Base-by-base conservation (phyloP, 2,329 filamentous ascomycete genomes). In the Aspergillus thermomutatus region DNA sequence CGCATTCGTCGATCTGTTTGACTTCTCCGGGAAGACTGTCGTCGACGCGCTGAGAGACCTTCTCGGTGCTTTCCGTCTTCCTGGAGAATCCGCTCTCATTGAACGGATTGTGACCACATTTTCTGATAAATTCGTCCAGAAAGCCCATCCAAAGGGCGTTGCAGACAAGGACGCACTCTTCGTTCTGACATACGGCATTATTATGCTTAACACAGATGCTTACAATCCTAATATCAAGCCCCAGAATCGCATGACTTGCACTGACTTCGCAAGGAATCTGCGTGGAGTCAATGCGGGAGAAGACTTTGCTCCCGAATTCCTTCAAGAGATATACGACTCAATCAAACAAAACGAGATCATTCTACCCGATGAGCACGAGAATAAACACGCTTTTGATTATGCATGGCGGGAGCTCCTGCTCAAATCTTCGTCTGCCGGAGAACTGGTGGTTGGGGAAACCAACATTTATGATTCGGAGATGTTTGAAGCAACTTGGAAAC, bases 381-480 rank as follows among this genome's bases (percentile, higher is more conserved):
- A 96, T 72, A 90, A 93, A 71, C 89, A 96, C 76, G 92, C 92
- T 1, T 97, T 97, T 69, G 93, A 97, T 72, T 94, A 96, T 74
- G 93, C 94, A 2, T 99, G 94, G 94, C 93, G 93, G 72, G 94
- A 99, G 73, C 79, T 99, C 10, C 78, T 97, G 43, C 77, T 92
- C 61, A 97, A 97, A 77, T 88, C 92, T 0, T 87, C 90, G 62
- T 85, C 86, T 6, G 85, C 91, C 0, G 87, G 89, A 1, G 83
- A 87, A 52, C 80, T 97, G 47, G 78, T 89, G 34, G 80, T 93
- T 28, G 95, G 92, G 71, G 84, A 96, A 64, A 96, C 93, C 4
- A 97, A 97, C 69, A 87, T 96, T 41, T 99, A 91, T 73, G 95
- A 99, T 73, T 91, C 92, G 3, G 92, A 99, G 70, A 97, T 99